phyloP scores from a whole-genome alignment of 345 rosid species.

The Gynandropsis gynandra region DNA sequence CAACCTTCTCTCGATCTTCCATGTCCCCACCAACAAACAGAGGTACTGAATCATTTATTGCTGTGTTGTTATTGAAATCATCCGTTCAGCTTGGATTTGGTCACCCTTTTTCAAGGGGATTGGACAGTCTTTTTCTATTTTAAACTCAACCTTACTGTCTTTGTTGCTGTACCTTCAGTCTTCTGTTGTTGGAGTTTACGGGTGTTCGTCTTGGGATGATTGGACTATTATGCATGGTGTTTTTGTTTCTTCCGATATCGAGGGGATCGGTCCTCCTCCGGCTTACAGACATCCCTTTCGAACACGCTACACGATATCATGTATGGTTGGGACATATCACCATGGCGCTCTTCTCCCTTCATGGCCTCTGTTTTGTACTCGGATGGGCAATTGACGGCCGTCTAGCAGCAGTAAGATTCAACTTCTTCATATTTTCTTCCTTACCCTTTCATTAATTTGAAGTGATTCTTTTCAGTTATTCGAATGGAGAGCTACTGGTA shows the following conservation, averaged over 20 bases:
- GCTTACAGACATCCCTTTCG: slow-evolving; percentile 72
- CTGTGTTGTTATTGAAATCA: slow-evolving; percentile 1
- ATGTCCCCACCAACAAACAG: slow-evolving; percentile 24
- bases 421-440: neutral
- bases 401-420: slow-evolving; percentile 42
- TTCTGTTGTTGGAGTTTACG: slow-evolving; percentile 34
- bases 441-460: neutral
- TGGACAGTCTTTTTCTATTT: neutral
- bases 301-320: slow-evolving; percentile 85
- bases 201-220: slow-evolving; percentile 64
- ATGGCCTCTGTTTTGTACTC: slow-evolving; percentile 57
- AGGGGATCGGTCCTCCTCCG: slow-evolving; percentile 89
- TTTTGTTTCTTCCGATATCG: slow-evolving; percentile 74
- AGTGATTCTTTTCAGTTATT: slow-evolving; percentile 35
- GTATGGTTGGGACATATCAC: slow-evolving; percentile 92
- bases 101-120: neutral
- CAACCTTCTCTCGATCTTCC: slow-evolving; percentile 25
- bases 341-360: slow-evolving; percentile 68
- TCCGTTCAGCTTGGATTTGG: slow-evolving; percentile 1
- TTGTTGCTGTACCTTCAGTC: slow-evolving; percentile 29
- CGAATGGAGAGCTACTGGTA: slow-evolving; percentile 49
- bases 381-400: slow-evolving; percentile 55
- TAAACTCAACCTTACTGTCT: slow-evolving; percentile 5
- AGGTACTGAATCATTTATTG: slow-evolving; percentile 30
- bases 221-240: slow-evolving; percentile 60